These are phyloP conservation scores for Miamiensis avidus DNA, from an alignment of 169 alveolate genomes.

Conservation along the genomic window DNA sequence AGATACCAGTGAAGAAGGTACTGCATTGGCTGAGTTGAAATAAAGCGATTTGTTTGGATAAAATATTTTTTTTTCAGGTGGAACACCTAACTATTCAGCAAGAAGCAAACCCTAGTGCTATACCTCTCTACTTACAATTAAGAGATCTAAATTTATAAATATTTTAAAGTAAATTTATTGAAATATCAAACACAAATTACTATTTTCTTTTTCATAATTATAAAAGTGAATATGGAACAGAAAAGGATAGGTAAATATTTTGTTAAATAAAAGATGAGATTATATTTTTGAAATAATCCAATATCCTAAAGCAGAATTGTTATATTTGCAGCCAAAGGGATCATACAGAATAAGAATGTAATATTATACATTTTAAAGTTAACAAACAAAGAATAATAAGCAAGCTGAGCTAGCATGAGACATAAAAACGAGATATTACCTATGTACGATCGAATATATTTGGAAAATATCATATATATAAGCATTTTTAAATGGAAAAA, in stretches of 20 bases:
- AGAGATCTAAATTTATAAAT: neutral
- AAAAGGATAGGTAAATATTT: neutral
- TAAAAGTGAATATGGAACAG: neutral
- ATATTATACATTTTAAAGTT: too few relatives aligned
- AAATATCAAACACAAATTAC: too few relatives aligned
- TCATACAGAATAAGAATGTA: neutral
- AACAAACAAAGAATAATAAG: too few relatives aligned
- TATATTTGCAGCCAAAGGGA: neutral
- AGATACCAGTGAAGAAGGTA: neutral
- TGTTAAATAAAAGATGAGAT: neutral
- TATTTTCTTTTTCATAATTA: too few relatives aligned
- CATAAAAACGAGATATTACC: neutral
- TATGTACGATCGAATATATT: neutral
- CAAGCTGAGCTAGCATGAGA: too few relatives aligned
- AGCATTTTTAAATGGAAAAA: neutral
- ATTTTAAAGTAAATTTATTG: neutral
- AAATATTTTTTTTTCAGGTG: neutral
- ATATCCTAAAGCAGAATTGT: neutral
- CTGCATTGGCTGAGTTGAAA: neutral
- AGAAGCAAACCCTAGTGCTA: neutral
- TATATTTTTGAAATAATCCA: too few relatives aligned
- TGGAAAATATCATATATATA: too few relatives aligned
- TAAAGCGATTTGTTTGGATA: neutral
- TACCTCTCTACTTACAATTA: neutral
- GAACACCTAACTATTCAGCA: neutral